Conservation (phyloP, 371 early-diverging fungal species). For the Nematocida minor region DNA sequence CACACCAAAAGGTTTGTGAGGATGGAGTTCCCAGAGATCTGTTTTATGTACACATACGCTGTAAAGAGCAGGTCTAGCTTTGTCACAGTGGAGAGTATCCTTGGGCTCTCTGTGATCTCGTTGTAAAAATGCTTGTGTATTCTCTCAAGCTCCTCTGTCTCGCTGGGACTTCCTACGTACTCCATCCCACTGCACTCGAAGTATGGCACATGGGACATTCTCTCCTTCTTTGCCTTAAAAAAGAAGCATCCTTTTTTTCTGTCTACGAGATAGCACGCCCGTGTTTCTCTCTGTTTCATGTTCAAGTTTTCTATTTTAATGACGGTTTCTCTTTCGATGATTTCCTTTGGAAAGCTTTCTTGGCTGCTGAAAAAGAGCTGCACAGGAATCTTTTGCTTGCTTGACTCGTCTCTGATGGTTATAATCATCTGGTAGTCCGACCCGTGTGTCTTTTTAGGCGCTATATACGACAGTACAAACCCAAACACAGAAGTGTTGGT, state of each 20-base stretch:
- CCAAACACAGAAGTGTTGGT: background rate
- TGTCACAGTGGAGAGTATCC: background rate
- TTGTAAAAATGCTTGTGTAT: slow-evolving; percentile 1
- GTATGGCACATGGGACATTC: background rate
- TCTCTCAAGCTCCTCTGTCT: background rate
- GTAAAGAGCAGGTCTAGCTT: background rate
- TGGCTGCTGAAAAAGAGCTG: background rate
- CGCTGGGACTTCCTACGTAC: background rate
- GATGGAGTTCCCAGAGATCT: background rate
- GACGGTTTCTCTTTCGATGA: background rate
- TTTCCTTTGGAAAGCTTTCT: slow-evolving; percentile 15
- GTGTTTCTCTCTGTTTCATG: background rate
- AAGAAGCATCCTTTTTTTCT: slow-evolving; percentile 18
- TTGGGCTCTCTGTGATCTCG: background rate
- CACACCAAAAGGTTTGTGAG: background rate
- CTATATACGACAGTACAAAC: background rate
- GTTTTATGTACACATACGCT: slow-evolving; percentile 17
- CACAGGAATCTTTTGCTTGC: background rate
- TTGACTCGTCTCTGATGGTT: background rate
- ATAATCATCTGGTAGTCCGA: slow-evolving; percentile 10
- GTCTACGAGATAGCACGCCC: background rate
- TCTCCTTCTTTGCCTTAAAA: background rate
- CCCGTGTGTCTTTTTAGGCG: background rate
- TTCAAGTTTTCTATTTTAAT: slow-evolving; percentile 5
- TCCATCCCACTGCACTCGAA: background rate